Evolutionary conservation across 768 basidiomycete genomes (phyloP).

Genomic region (Baorangia bicolor): DNA sequence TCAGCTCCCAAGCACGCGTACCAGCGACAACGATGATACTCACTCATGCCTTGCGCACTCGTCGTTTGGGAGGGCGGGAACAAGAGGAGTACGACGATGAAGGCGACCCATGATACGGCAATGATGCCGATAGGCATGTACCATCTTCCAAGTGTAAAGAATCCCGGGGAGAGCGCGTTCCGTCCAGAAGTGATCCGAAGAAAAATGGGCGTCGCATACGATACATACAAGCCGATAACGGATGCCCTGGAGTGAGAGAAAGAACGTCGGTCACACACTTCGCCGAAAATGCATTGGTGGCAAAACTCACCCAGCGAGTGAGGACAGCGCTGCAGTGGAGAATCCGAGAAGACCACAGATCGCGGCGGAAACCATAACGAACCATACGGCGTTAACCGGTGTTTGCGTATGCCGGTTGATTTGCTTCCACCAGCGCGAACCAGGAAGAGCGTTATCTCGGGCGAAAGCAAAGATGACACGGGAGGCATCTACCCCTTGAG

Average conservation of each 20-base stretch:
- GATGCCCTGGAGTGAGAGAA: constrained; percentile 45
- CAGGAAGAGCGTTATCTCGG: too few species aligned
- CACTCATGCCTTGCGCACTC: constrained; percentile 54
- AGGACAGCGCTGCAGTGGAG: too few species aligned
- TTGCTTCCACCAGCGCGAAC: too few species aligned
- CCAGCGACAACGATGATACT: constrained; percentile 19
- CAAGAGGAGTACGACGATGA: constrained; percentile 56
- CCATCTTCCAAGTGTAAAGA: constrained; percentile 62
- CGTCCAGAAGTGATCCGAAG: constrained; percentile 69
- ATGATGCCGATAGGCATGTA: constrained; percentile 55
- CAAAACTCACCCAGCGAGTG: too few species aligned
- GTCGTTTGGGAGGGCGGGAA: constrained; percentile 49
- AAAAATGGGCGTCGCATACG: constrained; percentile 64
- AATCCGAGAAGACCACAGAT: too few species aligned
- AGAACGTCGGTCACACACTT: background rate
- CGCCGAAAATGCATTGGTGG: too few species aligned
- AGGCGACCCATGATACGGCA: constrained; percentile 67
- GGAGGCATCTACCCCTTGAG: too few species aligned
- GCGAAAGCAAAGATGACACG: too few species aligned
- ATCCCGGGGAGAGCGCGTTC: constrained; percentile 54
- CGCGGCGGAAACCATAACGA: too few species aligned
- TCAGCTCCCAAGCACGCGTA: background rate
- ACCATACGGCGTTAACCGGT: too few species aligned
- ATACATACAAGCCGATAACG: constrained; percentile 66
- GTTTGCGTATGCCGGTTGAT: too few species aligned